Base-by-base conservation (phyloP, 2,329 filamentous ascomycete species). In the Paraphoma chrysanthemicola region DNA sequence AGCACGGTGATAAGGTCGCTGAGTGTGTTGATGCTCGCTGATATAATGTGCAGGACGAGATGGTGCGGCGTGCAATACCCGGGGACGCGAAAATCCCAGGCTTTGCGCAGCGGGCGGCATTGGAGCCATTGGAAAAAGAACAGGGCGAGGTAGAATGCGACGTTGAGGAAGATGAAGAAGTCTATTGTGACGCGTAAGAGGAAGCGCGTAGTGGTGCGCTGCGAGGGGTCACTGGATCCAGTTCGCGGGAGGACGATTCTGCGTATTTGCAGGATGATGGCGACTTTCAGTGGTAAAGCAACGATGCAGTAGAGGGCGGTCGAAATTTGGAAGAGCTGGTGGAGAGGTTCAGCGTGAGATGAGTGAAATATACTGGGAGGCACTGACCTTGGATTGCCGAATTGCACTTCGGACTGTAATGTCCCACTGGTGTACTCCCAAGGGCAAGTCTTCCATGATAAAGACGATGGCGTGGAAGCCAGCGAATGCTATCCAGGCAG, bases 1-100 rank as follows among this genome's bases (percentile, higher is more conserved):
- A 58, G 38, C 2, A 69, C 44, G n/a, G 63, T 52, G 17, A 66
- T 53, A 3, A 67, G 38, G 44, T 68, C 67, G 42, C 61, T 64
- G 9, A 55, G 54, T 6, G 54, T 60, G 53, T 69, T 69, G 53
- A 65, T 58, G 14, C 51, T 44, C 2, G 63, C 62, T 5, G 57
- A 58, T 4, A 56, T 46, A 33, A 69, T 59, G 51, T 65, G 60
- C 10, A 68, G 44, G 17, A 63, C 39, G 4, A 59, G 7, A 10
- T 48, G 53, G 53, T 67, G 53, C 16, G 57, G 36, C 12, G 62
- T 62, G 8, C 56, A 51, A 6, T 52, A 56, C 1, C 56, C 62
- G 4, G 38, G 29, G 16, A 67, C 14, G 4, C 57, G 51, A 9
- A 57, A 44, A 49, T 69, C 61, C 56, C 60, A 68, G 23, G 53